Percentiles rank a stretch among this genome's conserved stretches.
phyloP scores from a whole-genome alignment of 2,329 filamentous ascomycete genomes.

The Ambrosiella beaveri region DNA sequence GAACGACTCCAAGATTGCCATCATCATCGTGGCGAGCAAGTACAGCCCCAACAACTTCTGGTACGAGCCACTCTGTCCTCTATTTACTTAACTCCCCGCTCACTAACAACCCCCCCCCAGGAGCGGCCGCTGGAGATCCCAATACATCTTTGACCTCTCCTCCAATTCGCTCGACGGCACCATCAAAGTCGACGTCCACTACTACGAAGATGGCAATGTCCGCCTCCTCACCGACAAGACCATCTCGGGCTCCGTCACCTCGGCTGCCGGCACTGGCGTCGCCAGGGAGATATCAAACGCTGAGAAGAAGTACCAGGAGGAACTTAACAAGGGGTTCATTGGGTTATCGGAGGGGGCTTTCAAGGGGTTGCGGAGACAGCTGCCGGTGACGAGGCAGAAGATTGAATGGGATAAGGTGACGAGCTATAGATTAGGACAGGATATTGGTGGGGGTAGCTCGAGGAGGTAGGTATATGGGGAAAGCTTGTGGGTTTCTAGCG shows the following conservation, averaged over 20 bases:
- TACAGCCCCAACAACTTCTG: constrained; percentile 98
- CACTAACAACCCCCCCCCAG: constrained; percentile 23
- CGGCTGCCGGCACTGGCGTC: constrained; percentile 48
- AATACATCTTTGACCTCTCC: constrained; percentile 64
- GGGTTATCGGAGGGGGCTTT: constrained; percentile 86
- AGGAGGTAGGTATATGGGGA: constrained; percentile 24
- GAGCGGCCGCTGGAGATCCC: constrained; percentile 91
- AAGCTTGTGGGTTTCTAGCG: neutral
- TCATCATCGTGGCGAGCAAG: constrained; percentile 84
- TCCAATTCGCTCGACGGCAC: constrained; percentile 53
- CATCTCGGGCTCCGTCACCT: constrained; percentile 42
- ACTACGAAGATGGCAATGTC: constrained; percentile 98
- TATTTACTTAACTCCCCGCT: neutral
- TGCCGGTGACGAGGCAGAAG: constrained; percentile 94
- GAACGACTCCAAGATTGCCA: constrained; percentile 56
- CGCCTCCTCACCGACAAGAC: constrained; percentile 79
- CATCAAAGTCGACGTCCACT: constrained; percentile 91
- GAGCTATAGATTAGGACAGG: constrained; percentile 71
- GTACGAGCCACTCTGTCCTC: constrained; percentile 27
- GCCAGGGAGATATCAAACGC: constrained; percentile 57
- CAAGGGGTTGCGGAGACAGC: constrained; percentile 77
- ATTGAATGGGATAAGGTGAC: constrained; percentile 99
- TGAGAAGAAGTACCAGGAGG: constrained; percentile 92
- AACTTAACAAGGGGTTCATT: constrained; percentile 79
- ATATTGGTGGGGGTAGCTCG: constrained; percentile 52